Base-by-base conservation (phyloP, 306 rosid genomes). In the Vigna angularis region DNA sequence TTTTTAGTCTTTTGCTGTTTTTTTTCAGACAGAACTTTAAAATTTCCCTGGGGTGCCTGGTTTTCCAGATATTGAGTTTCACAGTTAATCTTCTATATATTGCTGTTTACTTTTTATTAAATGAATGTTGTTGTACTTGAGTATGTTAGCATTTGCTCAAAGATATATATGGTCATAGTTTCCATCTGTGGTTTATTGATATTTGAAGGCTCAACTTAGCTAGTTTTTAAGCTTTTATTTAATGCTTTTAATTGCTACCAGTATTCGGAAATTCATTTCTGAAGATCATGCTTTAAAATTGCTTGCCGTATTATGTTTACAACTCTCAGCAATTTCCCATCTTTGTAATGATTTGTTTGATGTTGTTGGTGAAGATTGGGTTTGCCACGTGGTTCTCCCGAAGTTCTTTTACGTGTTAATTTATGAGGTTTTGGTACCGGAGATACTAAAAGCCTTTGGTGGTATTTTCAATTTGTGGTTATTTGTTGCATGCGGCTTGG, bases 171-270 rank as follows among this genome's bases (percentile, higher is more conserved):
- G 28, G 28, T 59, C 17, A 65, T 36, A 36, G 9, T 56, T 79
- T 70, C 50, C 55, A 34, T 34, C 38, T 13, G 2, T 32, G 53
- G 17, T 24, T 72, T 70, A 20, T 40, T 40, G 10, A 40, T 40
- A 24, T 71, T 17, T 57, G 36, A 61, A 40, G 32, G 70, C 64
- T 62, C 40, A 80, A 10, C 47, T 36, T 77, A 18, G 72, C 53
- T 42, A 14, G 16, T 72, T 72, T 75, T 70, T 17, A 18, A 32
- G 26, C 53, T 52, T 66, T 51, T 64, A 18, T 45, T 55, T 44
- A 40, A 80, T 57, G 56, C 42, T 49, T n/a, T 40, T 72, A 66
- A 68, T 42, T 36, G 32, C 51, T 63, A 3, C 49, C 42, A n/a
- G 14, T 42, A 64, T 36, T 26, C 38, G 70, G 48, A 36, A 63